phyloP scores from a whole-genome alignment of 2,329 filamentous ascomycete species.

The Chrysoporthe austroafricana region DNA sequence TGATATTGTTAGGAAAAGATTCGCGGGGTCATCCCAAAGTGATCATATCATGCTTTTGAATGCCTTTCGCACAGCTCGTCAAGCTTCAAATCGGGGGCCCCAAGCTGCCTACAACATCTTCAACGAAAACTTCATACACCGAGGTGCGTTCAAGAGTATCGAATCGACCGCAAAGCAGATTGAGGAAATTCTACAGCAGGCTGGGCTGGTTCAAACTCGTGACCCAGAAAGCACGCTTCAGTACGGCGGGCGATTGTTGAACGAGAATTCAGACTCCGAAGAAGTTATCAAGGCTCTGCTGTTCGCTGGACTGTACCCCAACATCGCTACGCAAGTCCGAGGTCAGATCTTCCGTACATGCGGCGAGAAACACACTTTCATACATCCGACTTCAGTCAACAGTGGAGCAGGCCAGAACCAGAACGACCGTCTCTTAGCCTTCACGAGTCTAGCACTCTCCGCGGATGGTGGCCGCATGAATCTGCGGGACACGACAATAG shows the following conservation, averaged over 20 bases:
- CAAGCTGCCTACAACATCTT: neutral
- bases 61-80: neutral
- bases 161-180: slow-evolving; percentile 42
- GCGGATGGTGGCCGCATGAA: neutral
- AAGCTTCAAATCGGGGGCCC: neutral
- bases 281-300: slow-evolving; percentile 51
- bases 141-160: slow-evolving; percentile 40
- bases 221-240: neutral
- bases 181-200: slow-evolving; percentile 40
- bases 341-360: neutral
- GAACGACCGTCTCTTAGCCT: neutral
- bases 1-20: neutral
- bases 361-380: neutral
- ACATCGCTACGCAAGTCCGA: slow-evolving; percentile 40
- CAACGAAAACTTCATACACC: slow-evolving; percentile 28
- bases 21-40: neutral
- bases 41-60: slow-evolving; percentile 1
- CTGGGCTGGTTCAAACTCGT: slow-evolving; percentile 37
- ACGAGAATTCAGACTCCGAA: slow-evolving; percentile 47
- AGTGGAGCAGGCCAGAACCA: too few species aligned
- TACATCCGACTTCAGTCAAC: slow-evolving; percentile 19
- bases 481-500: slow-evolving; percentile 10
- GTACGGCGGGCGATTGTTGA: slow-evolving; percentile 42
- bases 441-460: slow-evolving; percentile 13
- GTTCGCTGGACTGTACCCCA: slow-evolving; percentile 48